Evolutionary conservation across 2,329 filamentous ascomycete species (phyloP).

Genomic region (Coniochaeta sp.): DNA sequence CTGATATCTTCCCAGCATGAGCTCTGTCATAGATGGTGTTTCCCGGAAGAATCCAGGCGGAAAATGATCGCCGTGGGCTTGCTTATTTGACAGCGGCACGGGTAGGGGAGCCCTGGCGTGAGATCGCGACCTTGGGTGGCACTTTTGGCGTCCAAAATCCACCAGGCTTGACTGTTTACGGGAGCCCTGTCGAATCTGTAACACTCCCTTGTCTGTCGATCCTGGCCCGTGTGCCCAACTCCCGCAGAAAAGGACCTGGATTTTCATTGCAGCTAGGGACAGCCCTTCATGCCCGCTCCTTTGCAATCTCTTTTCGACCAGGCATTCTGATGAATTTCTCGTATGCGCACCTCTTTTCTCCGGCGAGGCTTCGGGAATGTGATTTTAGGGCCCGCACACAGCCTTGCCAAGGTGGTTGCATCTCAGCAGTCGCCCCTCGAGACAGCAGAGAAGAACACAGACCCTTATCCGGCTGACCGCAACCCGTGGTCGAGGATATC

Average conservation of each 20-base stretch:
- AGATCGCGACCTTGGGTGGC: not conserved
- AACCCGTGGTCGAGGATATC: not conserved
- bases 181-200: conserved; percentile 15
- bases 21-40: not conserved
- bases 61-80: not conserved
- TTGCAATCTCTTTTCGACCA: conserved; percentile 11
- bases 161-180: conserved; percentile 7
- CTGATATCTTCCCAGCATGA: not conserved
- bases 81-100: not conserved
- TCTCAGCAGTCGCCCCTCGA: not conserved
- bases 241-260: not conserved
- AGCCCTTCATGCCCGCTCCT: conserved; percentile 9
- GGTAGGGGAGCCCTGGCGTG: not conserved
- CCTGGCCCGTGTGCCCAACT: conserved; percentile 9
- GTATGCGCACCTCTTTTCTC: not conserved
- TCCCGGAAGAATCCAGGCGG: not conserved
- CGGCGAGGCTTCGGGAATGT: not conserved
- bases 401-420: not conserved
- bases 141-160: not conserved
- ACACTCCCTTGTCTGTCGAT: conserved; percentile 16
- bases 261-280: not conserved
- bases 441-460: not conserved
- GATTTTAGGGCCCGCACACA: not conserved
- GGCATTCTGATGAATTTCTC: conserved; percentile 12
- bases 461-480: not conserved